A percentile compares a stretch with the other conserved stretches of the same genome.
phyloP scores from a whole-genome alignment of 1,139 yeast genomes.

The Protomyces arabidopsidicola region DNA sequence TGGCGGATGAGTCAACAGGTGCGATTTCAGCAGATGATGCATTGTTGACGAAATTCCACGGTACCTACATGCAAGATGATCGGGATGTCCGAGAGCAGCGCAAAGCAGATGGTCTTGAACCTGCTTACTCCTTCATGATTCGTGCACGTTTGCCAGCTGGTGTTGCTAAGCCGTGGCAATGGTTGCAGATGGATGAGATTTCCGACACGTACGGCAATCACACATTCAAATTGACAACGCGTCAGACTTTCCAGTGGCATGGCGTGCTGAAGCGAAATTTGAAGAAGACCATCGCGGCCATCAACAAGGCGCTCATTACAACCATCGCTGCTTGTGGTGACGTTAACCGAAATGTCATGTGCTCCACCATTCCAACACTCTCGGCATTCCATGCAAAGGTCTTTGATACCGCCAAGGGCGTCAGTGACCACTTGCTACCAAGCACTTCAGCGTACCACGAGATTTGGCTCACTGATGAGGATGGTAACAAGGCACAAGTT shows the following conservation, averaged over 20 bases:
- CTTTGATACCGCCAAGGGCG: conserved; percentile 55
- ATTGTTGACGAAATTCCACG: conserved; percentile 94
- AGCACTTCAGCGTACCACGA: conserved; percentile 94
- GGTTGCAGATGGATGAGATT: conserved; percentile 78
- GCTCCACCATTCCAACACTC: conserved; percentile 80
- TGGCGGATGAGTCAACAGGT: conserved; percentile 78
- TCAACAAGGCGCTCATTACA: conserved; percentile 84
- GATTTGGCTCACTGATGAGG: conserved; percentile 83
- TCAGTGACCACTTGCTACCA: conserved; percentile 82
- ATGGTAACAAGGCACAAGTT: conserved; percentile 78
- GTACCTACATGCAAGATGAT: conserved; percentile 98
- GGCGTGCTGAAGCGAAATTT: conserved; percentile 88
- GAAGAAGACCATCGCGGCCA: conserved; percentile 87
- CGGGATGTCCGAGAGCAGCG: conserved; percentile 93
- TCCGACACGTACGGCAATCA: conserved; percentile 86
- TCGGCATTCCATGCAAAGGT: conserved; percentile 77
- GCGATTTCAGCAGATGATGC: conserved; percentile 90
- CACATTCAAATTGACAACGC: conserved; percentile 87
- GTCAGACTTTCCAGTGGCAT: conserved; percentile 96
- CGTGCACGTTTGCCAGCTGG: conserved; percentile 96
- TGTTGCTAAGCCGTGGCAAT: conserved; percentile 78
- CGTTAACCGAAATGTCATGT: conserved; percentile 92
- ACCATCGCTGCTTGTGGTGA: conserved; percentile 99
- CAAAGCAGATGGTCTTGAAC: conserved; percentile 87
- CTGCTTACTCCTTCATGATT: conserved; percentile 93